Base-by-base conservation (phyloP, 2,329 filamentous ascomycete genomes). In the Fusarium phyllophilum region DNA sequence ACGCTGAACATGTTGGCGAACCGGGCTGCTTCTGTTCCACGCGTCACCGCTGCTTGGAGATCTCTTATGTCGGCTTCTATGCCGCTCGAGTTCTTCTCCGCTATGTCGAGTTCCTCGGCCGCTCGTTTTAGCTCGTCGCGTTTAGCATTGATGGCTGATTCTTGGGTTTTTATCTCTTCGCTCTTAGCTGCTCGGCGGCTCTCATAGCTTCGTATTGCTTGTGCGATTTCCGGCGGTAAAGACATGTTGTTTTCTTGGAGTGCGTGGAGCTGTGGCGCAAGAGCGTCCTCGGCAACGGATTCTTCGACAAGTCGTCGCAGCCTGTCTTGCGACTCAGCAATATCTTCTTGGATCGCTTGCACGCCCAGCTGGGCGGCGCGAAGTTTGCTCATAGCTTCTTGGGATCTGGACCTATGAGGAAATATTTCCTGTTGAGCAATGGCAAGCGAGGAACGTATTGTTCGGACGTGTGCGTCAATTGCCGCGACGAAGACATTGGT, bases 191-290 rank as follows among this genome's bases (percentile, higher is more conserved):
- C 73, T 42, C 77, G 63, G 22, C 74, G 68, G 6, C 73, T 73
- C 31, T 78, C 75, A 45, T 78, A 78, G 58, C 67, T 75, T 14
- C 76, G 70, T 58, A 78, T 78, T 15, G 77, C 77, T 55, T 78
- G 69, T 22, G 77, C 77, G 52, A 78, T 78, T 52, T 78, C 77
- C 6, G 74, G 77, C 2, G 77, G 77, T 14, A 78, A 60, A 15
- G 74, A 62, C 74, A 78, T 78, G 39, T 78, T 78, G 41, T 78
- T 77, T 34, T 78, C 77, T 48, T 77, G 77, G 3, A 78, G 75
- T 13, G 77, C 77, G 15, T 77, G 77, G 11, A 78, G 73, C 33
- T 78, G 77, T 9, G 77, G 77, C 14, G 75, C 74, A 33, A 78
- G 60, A 22, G 74, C 74, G 6, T 77, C 77, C 42, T 78, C 75